Percentiles rank a stretch among this genome's conserved stretches.
These are phyloP conservation scores for Aaosphaeria pasadenensis DNA, from an alignment of 2,329 filamentous ascomycete genomes.

Conservation along the genomic window DNA sequence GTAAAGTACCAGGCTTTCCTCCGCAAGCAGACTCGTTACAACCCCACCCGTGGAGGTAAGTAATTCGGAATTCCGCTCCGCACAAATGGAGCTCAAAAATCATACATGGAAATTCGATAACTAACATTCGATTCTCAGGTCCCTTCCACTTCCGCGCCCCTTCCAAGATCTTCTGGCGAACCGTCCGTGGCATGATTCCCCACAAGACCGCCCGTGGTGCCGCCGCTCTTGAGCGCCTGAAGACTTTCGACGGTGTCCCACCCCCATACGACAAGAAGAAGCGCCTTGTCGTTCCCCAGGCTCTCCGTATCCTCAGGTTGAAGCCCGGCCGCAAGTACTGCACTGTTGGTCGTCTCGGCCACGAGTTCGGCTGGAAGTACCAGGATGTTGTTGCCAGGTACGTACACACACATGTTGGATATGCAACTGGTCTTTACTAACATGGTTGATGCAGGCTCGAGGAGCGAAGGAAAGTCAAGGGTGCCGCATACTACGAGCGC, in stretches of 20 bases:
- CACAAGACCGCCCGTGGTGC: constrained; percentile 99
- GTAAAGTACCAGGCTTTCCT: constrained; percentile 99
- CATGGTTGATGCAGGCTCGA: constrained; percentile 67
- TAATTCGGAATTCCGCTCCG: constrained; percentile 17
- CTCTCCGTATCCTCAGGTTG: constrained; percentile 90
- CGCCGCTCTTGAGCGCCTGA: constrained; percentile 95
- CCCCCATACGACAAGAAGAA: constrained; percentile 99
- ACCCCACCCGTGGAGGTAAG: constrained; percentile 96
- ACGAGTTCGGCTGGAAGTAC: constrained; percentile 99
- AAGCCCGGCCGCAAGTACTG: constrained; percentile 99
- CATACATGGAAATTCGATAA: not conserved
- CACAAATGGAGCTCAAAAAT: constrained; percentile 3
- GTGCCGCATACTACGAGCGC: constrained; percentile 98
- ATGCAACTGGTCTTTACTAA: constrained; percentile 13
- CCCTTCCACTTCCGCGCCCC: constrained; percentile 99
- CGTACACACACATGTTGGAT: constrained; percentile 32
- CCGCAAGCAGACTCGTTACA: constrained; percentile 99
- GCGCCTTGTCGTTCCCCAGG: constrained; percentile 98
- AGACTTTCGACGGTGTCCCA: constrained; percentile 99
- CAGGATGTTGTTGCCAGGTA: constrained; percentile 98
- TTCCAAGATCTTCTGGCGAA: constrained; percentile 99
- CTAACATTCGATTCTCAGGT: constrained; percentile 50
- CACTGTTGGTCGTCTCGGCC: constrained; percentile 94
- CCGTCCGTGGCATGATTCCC: constrained; percentile 99
- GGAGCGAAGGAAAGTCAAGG: constrained; percentile 99